Percentiles rank a stretch among this genome's conserved stretches.
phyloP scores from a whole-genome alignment of 805 yeast genomes.

The Ogataea thermomethanolica region DNA sequence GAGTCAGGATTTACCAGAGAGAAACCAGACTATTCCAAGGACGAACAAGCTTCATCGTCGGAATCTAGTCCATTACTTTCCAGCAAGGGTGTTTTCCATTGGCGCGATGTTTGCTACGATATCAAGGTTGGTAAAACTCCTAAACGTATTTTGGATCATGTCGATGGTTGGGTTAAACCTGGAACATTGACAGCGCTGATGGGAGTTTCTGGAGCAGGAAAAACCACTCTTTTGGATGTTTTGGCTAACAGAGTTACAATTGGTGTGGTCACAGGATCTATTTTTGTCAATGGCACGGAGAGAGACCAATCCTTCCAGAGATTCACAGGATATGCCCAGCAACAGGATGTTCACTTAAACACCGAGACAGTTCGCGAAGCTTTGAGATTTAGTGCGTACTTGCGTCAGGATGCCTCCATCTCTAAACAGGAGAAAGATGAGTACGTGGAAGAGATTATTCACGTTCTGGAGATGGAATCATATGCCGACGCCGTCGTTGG shows the following conservation, averaged over 20 bases:
- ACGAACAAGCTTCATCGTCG: neutral
- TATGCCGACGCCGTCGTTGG: slow-evolving; percentile 53
- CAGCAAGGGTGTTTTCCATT: slow-evolving; percentile 55
- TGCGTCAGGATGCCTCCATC: slow-evolving; percentile 40
- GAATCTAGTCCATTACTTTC: slow-evolving; percentile 14
- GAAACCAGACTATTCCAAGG: neutral
- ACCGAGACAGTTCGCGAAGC: slow-evolving; percentile 50
- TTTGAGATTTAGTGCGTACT: slow-evolving; percentile 43
- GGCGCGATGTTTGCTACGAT: slow-evolving; percentile 69
- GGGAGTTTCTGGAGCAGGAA: slow-evolving; percentile 61
- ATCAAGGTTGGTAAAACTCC: slow-evolving; percentile 54
- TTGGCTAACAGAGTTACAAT: slow-evolving; percentile 47
- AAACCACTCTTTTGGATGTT: slow-evolving; percentile 49
- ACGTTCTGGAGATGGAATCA: slow-evolving; percentile 44
- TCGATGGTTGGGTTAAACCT: slow-evolving; percentile 79
- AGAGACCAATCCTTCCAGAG: slow-evolving; percentile 46
- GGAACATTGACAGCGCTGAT: slow-evolving; percentile 70
- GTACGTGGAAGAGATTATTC: slow-evolving; percentile 47
- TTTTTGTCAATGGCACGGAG: slow-evolving; percentile 48
- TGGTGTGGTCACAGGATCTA: slow-evolving; percentile 53
- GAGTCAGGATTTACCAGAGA: slow-evolving; percentile 16
- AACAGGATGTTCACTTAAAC: slow-evolving; percentile 49
- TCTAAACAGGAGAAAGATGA: slow-evolving; percentile 42
- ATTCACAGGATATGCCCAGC: slow-evolving; percentile 53
- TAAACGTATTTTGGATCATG: slow-evolving; percentile 53